Percentiles rank a stretch among this genome's conserved stretches.
phyloP scores from a whole-genome alignment of 768 basidiomycete genomes.

The Tricholoma saponaceum region DNA sequence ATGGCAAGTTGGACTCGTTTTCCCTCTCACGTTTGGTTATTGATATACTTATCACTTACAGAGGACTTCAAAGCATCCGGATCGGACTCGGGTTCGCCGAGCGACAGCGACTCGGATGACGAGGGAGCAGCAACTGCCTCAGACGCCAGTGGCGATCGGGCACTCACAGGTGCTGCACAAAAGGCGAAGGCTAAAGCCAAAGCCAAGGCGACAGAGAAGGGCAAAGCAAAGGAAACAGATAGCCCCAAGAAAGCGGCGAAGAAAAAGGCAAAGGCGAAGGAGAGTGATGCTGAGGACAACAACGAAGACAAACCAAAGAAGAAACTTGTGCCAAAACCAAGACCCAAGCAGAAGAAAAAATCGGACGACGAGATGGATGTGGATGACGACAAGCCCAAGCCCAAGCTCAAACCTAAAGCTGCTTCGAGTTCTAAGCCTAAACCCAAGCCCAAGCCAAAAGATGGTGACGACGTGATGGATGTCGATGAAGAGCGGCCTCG shows the following conservation, averaged over 20 bases:
- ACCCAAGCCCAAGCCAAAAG: conserved; percentile 25
- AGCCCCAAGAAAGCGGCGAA: conserved; percentile 32
- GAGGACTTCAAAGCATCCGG: conserved; percentile 90
- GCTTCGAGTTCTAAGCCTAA: conserved; percentile 38
- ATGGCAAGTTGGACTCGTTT: conserved; percentile 38
- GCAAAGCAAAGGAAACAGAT: conserved; percentile 26
- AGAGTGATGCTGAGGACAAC: conserved; percentile 48
- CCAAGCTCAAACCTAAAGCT: conserved; percentile 32
- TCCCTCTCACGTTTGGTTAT: conserved; percentile 1
- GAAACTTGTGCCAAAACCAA: conserved; percentile 42
- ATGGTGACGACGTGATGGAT: conserved; percentile 44
- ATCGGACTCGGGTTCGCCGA: conserved; percentile 87
- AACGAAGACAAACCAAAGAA: conserved; percentile 35
- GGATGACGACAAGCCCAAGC: conserved; percentile 27
- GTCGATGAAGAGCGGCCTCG: conserved; percentile 36
- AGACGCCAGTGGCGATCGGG: conserved; percentile 78
- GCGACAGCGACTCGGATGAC: conserved; percentile 60
- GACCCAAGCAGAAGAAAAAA: conserved; percentile 40
- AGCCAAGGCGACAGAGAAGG: conserved; percentile 39
- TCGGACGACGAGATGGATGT: conserved; percentile 43
- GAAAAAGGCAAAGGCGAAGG: conserved; percentile 40
- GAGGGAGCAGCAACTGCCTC: conserved; percentile 79
- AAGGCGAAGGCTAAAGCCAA: conserved; percentile 40
- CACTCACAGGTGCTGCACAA: conserved; percentile 40
- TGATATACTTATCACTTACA: conserved; percentile 20